A percentile compares a stretch with the other conserved stretches of the same genome.
These are phyloP conservation scores for Gamarada debralockiae DNA, from an alignment of 495 filamentous ascomycete species.

Conservation along the genomic window DNA sequence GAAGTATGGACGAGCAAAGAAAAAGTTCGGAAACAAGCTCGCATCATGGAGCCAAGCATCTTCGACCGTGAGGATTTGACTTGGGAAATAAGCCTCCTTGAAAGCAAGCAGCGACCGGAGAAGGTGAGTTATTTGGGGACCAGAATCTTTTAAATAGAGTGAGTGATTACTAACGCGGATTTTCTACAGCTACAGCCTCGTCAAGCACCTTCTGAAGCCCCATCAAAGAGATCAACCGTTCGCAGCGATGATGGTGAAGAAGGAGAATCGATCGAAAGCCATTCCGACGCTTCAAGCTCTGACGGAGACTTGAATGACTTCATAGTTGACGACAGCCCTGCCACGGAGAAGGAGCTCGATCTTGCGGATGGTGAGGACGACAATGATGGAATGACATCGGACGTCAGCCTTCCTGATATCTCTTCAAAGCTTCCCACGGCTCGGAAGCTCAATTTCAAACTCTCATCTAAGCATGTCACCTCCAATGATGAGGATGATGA, in stretches of 20 bases:
- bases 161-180: no score
- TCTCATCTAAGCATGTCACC: neutral
- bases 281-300: slow-evolving; percentile 23
- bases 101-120: slow-evolving; percentile 44
- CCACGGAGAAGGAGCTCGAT: slow-evolving; percentile 27
- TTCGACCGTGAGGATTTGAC: slow-evolving; percentile 46
- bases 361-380: slow-evolving; percentile 14
- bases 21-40: slow-evolving; percentile 47
- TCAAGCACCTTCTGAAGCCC: slow-evolving; percentile 5
- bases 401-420: slow-evolving; percentile 4
- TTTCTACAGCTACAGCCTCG: no score
- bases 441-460: neutral
- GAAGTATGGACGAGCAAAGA: slow-evolving; percentile 44
- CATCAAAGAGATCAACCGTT: slow-evolving; percentile 18
- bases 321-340: slow-evolving; percentile 41
- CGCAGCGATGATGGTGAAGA: slow-evolving; percentile 13
- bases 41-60: slow-evolving; percentile 59
- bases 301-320: slow-evolving; percentile 28
- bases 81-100: slow-evolving; percentile 53
- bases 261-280: slow-evolving; percentile 25
- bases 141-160: no score
- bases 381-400: slow-evolving; percentile 18
- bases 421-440: neutral
- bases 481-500: neutral
- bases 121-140: slow-evolving; percentile 23